Conservation (phyloP, 768 basidiomycete species). For the Termitomyces sp. region DNA sequence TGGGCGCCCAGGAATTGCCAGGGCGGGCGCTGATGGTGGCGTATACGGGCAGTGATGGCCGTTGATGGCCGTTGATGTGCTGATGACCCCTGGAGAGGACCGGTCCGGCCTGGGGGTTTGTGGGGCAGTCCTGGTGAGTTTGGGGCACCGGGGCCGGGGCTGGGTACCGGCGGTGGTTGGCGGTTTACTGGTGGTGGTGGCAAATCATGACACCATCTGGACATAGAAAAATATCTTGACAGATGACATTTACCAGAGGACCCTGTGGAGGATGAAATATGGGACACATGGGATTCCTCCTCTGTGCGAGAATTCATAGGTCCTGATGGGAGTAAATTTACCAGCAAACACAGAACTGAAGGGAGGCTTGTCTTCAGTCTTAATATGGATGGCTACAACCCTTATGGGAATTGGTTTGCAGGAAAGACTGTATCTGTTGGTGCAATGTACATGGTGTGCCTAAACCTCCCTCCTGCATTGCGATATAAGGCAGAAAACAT, state of each 20-base stretch:
- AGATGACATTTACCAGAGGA: background rate
- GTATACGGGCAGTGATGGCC: no score
- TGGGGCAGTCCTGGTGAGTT: no score
- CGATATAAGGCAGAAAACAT: slow-evolving; percentile 32
- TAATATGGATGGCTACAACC: slow-evolving; percentile 21
- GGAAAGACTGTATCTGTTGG: slow-evolving; percentile 17
- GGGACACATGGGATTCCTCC: background rate
- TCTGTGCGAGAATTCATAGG: background rate
- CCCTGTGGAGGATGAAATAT: background rate
- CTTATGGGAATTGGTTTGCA: slow-evolving; percentile 18
- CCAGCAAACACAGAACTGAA: slow-evolving; percentile 10
- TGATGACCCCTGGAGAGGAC: no score
- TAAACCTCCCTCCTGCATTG: slow-evolving; percentile 29
- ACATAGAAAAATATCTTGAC: background rate
- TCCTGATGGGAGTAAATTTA: slow-evolving; percentile 15
- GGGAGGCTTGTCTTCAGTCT: slow-evolving; percentile 19
- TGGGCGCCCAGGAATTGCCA: no score
- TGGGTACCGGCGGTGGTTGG: no score
- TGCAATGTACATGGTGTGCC: slow-evolving; percentile 21
- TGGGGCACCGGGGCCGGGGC: no score
- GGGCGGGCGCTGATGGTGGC: no score
- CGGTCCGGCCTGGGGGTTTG: no score
- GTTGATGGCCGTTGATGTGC: no score
- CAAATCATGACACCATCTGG: no score
- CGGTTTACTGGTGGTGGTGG: no score